These are phyloP conservation scores for Rhynchosporium secalis DNA, from an alignment of 2,329 filamentous ascomycete genomes.

Conservation along the genomic window DNA sequence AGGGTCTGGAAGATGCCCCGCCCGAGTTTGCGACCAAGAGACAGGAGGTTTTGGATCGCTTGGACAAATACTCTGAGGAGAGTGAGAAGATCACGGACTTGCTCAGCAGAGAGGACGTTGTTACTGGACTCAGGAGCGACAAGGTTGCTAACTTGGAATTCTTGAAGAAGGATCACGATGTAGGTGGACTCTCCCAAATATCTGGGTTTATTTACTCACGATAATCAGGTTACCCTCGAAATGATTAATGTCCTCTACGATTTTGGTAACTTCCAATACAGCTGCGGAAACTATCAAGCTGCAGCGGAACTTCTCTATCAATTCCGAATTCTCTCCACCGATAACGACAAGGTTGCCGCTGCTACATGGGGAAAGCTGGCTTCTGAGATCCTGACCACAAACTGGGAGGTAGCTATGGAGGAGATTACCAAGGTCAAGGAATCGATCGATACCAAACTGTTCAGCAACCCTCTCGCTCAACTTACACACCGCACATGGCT, in stretches of 20 bases:
- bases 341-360: constrained; percentile 94
- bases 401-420: constrained; percentile 93
- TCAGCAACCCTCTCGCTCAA: constrained; percentile 94
- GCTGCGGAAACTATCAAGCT: constrained; percentile 88
- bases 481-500: constrained; percentile 96
- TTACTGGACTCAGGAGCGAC: constrained; percentile 88
- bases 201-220: constrained; percentile 21
- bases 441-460: constrained; percentile 88
- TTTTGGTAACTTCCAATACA: constrained; percentile 96
- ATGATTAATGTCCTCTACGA: constrained; percentile 97
- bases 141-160: constrained; percentile 99
- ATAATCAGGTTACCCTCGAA: constrained; percentile 72
- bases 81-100: constrained; percentile 87
- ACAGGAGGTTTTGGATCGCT: constrained; percentile 79
- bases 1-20: constrained; percentile 75
- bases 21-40: constrained; percentile 86
- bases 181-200: constrained; percentile 45
- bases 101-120: constrained; percentile 83
- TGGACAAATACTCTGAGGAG: constrained; percentile 83
- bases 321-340: constrained; percentile 96
- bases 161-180: constrained; percentile 92
- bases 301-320: constrained; percentile 94
- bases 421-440: constrained; percentile 90
- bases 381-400: constrained; percentile 89
- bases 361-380: constrained; percentile 98